Conservation (phyloP, 148 eudicot species). For the Chenopodium album region DNA sequence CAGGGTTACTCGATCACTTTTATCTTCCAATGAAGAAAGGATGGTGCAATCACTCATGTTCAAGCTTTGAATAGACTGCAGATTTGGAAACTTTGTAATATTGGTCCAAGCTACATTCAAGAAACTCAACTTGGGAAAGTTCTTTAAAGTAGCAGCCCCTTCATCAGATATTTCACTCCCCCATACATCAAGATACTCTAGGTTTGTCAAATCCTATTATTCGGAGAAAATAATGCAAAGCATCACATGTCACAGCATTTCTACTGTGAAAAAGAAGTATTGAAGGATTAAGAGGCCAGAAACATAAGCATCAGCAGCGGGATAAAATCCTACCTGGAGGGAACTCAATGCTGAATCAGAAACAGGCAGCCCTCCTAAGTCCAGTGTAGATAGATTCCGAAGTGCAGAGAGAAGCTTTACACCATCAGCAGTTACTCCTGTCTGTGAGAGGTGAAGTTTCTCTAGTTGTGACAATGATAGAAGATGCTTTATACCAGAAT, state of each 20-base stretch:
- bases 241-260: not conserved
- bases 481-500: conserved; percentile 76
- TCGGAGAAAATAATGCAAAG: not conserved
- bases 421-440: conserved; percentile 71
- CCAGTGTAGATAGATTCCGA: conserved; percentile 48
- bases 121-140: conserved; percentile 54
- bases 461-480: conserved; percentile 56
- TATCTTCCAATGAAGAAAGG: conserved; percentile 46
- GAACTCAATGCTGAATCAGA: conserved; percentile 58
- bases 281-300: not conserved
- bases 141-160: conserved; percentile 44
- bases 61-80: conserved; percentile 55
- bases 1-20: conserved; percentile 42
- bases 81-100: conserved; percentile 57
- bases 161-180: conserved; percentile 68
- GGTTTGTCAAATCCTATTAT: conserved; percentile 54
- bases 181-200: conserved; percentile 82
- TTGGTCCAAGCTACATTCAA: conserved; percentile 84
- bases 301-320: not conserved
- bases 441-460: conserved; percentile 65
- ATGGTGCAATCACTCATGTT: conserved; percentile 84
- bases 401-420: conserved; percentile 59
- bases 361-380: conserved; percentile 86
- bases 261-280: not conserved
- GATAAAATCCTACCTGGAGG: conserved; percentile 49